Base-by-base conservation (phyloP, 164 flowering plant genomes). In the Magnolia changhungtana region DNA sequence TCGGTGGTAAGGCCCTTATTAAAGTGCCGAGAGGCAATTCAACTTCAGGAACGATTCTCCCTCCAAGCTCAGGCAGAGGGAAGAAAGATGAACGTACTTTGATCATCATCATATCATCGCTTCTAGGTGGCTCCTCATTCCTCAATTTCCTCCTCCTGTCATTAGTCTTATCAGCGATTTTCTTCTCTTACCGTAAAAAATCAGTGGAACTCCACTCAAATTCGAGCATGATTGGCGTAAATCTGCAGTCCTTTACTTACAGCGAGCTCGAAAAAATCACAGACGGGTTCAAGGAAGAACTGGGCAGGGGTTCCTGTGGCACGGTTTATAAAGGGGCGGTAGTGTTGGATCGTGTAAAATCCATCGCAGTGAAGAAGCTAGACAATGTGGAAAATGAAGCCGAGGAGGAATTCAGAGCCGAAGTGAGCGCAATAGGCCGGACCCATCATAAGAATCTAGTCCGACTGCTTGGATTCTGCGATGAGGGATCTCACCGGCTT, bases 361-460 rank as follows among this genome's bases (percentile, higher is more conserved):
- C n/a, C 14, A 63, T 77, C 58, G 84, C 80, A 7, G 84, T 77
- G 10, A 82, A 79, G 68, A 77, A 51, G 61, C 51, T 82, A 45
- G 58, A 71, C 50, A 79, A 68, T 24, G 50, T 73, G 21, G 78
- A 58, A 24, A 23, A 58, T 24, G 75, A 74, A 23, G 69, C 50
- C 6, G 74, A 79, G 8, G 79, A 77, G 74, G 82, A 79, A 72
- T 77, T 79, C 64, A 69, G 68, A 71, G 61, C 70, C 1, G 82
- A 79, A 74, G 72, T 82, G 68, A 79, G 72, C 2, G 75, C 73
- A 7, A 79, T 82, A 1, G 81, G 84, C 13, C 29, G 23, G 21
- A 76, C 78, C 50, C 76, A 82, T 67, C 82, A 82, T 77, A 76
- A 82, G 75, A 76, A 82, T 24, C 59, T 81, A 9, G 84, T 70